These are phyloP conservation scores for Emydomyces testavorans DNA, from an alignment of 2,329 filamentous ascomycete genomes.

Conservation along the genomic window DNA sequence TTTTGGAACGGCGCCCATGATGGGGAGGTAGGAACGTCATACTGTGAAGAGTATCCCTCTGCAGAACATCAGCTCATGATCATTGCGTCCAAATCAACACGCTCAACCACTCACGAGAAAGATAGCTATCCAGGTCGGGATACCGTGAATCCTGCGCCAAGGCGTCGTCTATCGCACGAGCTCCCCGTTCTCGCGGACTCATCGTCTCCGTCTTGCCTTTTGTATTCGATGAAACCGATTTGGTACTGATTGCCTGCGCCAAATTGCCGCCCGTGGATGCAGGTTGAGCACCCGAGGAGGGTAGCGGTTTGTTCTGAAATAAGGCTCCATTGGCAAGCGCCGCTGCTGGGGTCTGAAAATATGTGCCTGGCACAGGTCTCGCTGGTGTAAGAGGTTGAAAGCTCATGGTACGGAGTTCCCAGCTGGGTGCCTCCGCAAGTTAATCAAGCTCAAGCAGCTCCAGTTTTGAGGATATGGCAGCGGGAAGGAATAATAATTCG, in stretches of 20 bases:
- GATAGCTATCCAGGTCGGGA: constrained; percentile 79
- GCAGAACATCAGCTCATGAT: constrained; percentile 12
- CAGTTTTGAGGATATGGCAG: not conserved
- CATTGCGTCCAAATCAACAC: not conserved
- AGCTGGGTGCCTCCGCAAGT: constrained; percentile 9
- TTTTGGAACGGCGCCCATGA: constrained; percentile 86
- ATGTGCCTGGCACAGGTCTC: constrained; percentile 34
- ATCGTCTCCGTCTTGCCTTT: constrained; percentile 42
- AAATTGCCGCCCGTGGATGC: constrained; percentile 4
- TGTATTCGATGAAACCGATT: constrained; percentile 22
- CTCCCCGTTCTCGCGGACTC: constrained; percentile 66
- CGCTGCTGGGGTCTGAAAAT: constrained; percentile 32
- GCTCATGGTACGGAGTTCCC: constrained; percentile 28
- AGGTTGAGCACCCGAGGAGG: constrained; percentile 12
- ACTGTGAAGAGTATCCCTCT: constrained; percentile 88
- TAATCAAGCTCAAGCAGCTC: not conserved
- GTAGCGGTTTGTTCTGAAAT: constrained; percentile 24
- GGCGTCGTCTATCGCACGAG: constrained; percentile 69
- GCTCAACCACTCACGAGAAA: constrained; percentile 56
- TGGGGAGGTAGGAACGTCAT: constrained; percentile 58
- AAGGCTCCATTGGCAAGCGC: constrained; percentile 29
- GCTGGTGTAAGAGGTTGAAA: constrained; percentile 33
- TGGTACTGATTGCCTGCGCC: constrained; percentile 10
- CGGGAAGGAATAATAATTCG: not conserved
- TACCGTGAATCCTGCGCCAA: constrained; percentile 67